phyloP scores from a whole-genome alignment of 306 rosid species.

The Citrullus colocynthis region DNA sequence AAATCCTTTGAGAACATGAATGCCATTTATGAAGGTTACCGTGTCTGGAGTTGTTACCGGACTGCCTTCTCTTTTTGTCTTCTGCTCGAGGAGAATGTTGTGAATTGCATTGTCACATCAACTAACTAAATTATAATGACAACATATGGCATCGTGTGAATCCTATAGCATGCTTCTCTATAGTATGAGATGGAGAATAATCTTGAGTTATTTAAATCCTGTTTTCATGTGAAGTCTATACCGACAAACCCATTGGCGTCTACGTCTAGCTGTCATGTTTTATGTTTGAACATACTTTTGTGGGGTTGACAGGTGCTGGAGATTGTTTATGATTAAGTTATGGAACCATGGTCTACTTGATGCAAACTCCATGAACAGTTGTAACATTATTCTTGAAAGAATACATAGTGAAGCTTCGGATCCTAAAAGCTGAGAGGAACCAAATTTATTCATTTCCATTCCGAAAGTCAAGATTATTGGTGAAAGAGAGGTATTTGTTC shows the following conservation, averaged over 20 bases:
- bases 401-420: slow-evolving; percentile 27
- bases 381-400: slow-evolving; percentile 38
- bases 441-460: background rate
- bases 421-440: slow-evolving; percentile 16
- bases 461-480: background rate
- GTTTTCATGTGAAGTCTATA: background rate
- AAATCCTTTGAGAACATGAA: background rate
- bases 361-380: slow-evolving; percentile 27
- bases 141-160: background rate
- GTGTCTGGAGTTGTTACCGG: background rate
- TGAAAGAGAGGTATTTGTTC: background rate
- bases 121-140: background rate
- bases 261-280: background rate
- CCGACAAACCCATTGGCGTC: background rate
- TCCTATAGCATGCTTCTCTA: background rate
- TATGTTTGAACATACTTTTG: background rate
- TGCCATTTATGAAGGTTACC: background rate
- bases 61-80: background rate
- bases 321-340: slow-evolving; percentile 52
- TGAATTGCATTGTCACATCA: background rate
- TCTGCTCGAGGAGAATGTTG: background rate
- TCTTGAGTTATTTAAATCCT: background rate
- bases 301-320: slow-evolving; percentile 58
- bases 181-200: background rate
- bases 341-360: slow-evolving; percentile 63